phyloP scores from a whole-genome alignment of 805 yeast genomes.

The Yarrowia sp. region DNA sequence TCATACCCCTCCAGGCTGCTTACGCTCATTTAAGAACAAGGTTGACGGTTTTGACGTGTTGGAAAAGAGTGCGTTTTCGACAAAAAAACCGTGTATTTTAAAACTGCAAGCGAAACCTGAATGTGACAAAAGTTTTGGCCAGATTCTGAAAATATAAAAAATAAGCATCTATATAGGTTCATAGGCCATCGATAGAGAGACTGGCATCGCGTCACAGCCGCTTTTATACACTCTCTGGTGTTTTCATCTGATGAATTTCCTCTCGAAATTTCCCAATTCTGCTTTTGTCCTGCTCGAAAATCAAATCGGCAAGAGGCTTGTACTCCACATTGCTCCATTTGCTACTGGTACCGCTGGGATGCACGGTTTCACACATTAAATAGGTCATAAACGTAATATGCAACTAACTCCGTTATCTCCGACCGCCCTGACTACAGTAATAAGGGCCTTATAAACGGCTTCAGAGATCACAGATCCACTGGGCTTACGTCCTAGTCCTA shows the following conservation, averaged over 20 bases:
- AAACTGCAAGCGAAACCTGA: not conserved
- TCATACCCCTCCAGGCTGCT: no score
- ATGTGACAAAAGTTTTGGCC: not conserved
- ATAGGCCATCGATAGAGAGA: not conserved
- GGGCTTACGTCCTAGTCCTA: no score
- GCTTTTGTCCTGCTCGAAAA: not conserved
- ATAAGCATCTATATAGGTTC: not conserved
- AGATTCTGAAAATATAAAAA: not conserved
- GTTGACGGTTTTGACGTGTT: slow-evolving; percentile 10
- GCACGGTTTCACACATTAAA: slow-evolving; percentile 2
- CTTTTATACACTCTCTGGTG: not conserved
- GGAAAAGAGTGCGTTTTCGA: not conserved
- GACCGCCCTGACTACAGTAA: not conserved
- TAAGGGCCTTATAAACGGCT: no score
- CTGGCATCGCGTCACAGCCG: no score
- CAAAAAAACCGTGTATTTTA: not conserved
- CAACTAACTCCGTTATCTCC: slow-evolving; percentile 1
- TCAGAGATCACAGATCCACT: no score
- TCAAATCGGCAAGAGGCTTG: not conserved
- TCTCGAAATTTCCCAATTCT: no score
- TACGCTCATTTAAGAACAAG: not conserved
- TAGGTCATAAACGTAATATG: not conserved
- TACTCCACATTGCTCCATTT: slow-evolving; percentile 16
- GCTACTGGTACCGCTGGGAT: not conserved
- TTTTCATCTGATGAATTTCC: no score